Evolutionary conservation across 1,284 basidiomycete species (phyloP), one percentile per base, ranked within the genome.

Genomic region (Ceratobasidium sp.): DNA sequence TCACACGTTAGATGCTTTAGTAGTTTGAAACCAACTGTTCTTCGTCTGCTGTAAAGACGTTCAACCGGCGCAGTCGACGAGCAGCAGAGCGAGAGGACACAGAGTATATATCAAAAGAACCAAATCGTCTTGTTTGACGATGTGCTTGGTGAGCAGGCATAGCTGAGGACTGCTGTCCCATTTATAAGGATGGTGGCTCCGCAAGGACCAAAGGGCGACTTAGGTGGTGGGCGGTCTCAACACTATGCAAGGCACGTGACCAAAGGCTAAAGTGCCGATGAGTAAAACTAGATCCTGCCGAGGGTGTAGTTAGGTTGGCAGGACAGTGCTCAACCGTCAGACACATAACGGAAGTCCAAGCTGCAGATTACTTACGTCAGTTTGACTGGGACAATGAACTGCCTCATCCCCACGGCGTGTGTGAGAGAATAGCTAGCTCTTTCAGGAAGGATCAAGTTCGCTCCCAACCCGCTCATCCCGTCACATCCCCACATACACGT

Each of bases 31-130:
- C 20, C 54, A 20, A 52, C 9, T 56, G 10, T 23, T 56, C 54
- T 23, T 56, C 54, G 54, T 26, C n/a, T 26, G 54, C n/a, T 26
- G n/a, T 26, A 13, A 56, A 56, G 54, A 26, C n/a, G 54, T 56
- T 56, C 54, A 56, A 23, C 26, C 54, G 54, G 54, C 54, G 54
- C n/a, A 56, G n/a, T 23, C 54, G 54, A 23, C n/a, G 54, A 26
- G 54, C 23, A 23, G 54, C 54, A 26, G 54, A 5, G 26, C 54
- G 54, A 26, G 54, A n/a, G n/a, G 54, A 26, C 10, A 10, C n/a
- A n/a, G n/a, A 5, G 12, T 26, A 26, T 33, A 33, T 33, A 26
- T 56, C 54, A 23, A 56, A 56, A 26, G 54, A 23, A n/a, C n/a
- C n/a, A 26, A 23, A 52, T 52, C 20, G n/a, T 23, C 54, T 23